These are phyloP conservation scores for Tolypocladium amazonense DNA, from an alignment of 2,329 filamentous ascomycete species.

Conservation along the genomic window DNA sequence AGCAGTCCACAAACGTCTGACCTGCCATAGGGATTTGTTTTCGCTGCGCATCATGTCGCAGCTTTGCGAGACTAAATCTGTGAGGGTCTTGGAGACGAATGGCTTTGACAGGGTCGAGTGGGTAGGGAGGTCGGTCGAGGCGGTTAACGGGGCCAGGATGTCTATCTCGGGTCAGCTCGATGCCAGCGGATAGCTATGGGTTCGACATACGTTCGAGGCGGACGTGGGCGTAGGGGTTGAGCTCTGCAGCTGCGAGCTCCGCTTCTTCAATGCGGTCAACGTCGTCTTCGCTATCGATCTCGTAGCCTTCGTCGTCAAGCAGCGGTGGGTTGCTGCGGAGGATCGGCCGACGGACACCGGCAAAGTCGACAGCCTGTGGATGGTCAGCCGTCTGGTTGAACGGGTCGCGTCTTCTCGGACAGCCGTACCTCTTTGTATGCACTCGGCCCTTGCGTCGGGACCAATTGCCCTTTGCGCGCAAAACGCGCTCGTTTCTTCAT, in stretches of 20 bases:
- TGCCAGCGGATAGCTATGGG: not conserved
- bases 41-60: constrained; percentile 65
- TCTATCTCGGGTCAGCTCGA: constrained; percentile 32
- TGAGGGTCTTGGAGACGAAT: constrained; percentile 64
- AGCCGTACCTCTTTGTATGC: constrained; percentile 58
- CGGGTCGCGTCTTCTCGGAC: not conserved
- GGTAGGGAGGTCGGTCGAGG: constrained; percentile 61
- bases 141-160: constrained; percentile 63
- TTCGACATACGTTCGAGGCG: constrained; percentile 54
- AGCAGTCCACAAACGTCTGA: constrained; percentile 62
- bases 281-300: constrained; percentile 63
- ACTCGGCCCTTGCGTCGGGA: constrained; percentile 53
- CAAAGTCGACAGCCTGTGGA: constrained; percentile 58
- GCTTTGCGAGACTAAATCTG: constrained; percentile 58
- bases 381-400: constrained; percentile 12
- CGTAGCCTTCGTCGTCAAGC: constrained; percentile 69
- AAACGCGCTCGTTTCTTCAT: constrained; percentile 66
- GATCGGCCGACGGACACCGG: constrained; percentile 61
- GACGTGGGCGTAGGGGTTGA: constrained; percentile 65
- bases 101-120: constrained; percentile 67
- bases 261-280: constrained; percentile 53
- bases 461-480: constrained; percentile 58
- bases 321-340: constrained; percentile 64
- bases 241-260: constrained; percentile 50
- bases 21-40: constrained; percentile 59